A percentile compares a stretch with the other conserved stretches of the same genome.
These are phyloP conservation scores for Paramecium octaurelia DNA, from an alignment of 73 alveolate species.

Conservation along the genomic window DNA sequence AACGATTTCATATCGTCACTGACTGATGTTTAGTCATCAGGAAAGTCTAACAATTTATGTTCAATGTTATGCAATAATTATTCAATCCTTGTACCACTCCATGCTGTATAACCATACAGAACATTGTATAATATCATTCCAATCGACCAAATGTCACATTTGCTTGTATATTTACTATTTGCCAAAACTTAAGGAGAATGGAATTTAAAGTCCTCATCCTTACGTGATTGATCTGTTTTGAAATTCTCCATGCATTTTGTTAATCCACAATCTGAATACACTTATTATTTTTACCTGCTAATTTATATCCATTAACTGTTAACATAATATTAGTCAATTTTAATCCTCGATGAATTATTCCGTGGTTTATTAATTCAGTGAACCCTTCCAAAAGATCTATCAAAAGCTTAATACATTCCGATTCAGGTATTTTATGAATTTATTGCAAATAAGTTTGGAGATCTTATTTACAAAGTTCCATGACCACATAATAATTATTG, in stretches of 20 bases:
- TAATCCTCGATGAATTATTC: conserved; percentile 64
- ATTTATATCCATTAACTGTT: conserved; percentile 33
- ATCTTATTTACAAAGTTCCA: conserved; percentile 9
- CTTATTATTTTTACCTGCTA: conserved; percentile 42
- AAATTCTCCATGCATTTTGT: conserved; percentile 15
- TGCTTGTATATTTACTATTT: background rate
- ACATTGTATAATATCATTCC: conserved; percentile 17
- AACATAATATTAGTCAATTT: conserved; percentile 67
- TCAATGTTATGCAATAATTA: background rate
- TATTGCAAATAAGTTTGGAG: background rate
- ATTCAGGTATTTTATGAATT: conserved; percentile 16
- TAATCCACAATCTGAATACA: conserved; percentile 10
- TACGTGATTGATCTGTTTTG: background rate
- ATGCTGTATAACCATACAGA: conserved; percentile 14
- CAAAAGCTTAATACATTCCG: background rate
- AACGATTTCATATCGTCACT: conserved; percentile 4
- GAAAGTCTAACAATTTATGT: background rate
- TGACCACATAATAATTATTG: background rate
- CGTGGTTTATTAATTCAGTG: conserved; percentile 51
- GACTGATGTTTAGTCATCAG: background rate
- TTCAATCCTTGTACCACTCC: background rate
- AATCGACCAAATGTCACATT: conserved; percentile 32
- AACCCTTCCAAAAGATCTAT: conserved; percentile 43
- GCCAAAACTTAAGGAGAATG: background rate
- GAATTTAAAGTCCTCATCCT: background rate